Conservation (phyloP, 2,329 filamentous ascomycete species). For the Colletotrichum noveboracense region DNA sequence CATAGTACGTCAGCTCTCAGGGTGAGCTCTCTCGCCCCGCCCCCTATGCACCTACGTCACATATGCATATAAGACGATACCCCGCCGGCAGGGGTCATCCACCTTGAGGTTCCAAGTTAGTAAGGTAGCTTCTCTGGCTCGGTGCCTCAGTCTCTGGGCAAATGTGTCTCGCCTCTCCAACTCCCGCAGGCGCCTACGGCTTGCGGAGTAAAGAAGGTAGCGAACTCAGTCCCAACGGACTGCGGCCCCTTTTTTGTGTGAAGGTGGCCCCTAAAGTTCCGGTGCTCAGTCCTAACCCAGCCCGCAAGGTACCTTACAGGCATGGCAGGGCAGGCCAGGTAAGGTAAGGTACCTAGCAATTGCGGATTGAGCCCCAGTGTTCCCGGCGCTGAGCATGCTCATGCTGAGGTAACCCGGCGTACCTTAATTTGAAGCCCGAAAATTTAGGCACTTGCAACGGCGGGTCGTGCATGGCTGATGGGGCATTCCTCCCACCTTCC, state of each 20-base stretch:
- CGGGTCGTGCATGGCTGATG: slow-evolving; percentile 12
- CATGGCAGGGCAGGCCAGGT: background rate
- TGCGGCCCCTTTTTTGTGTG: background rate
- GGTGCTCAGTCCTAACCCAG: background rate
- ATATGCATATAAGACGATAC: slow-evolving; percentile 11
- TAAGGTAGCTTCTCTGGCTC: background rate
- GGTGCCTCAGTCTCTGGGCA: background rate
- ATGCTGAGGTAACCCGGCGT: slow-evolving; percentile 12
- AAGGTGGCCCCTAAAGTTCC: background rate
- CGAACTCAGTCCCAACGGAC: background rate
- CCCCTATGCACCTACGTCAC: slow-evolving; percentile 7
- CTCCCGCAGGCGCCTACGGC: background rate
- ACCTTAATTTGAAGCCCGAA: slow-evolving; percentile 18
- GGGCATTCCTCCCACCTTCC: slow-evolving; percentile 20
- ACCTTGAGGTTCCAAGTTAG: background rate
- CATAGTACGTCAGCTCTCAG: background rate
- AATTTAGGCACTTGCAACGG: slow-evolving; percentile 16
- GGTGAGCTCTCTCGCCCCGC: background rate
- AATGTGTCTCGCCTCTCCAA: background rate
- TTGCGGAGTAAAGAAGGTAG: background rate
- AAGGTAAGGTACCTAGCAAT: background rate
- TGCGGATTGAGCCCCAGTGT: background rate
- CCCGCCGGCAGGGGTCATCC: slow-evolving; percentile 5
- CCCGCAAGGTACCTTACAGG: background rate
- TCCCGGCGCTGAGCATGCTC: slow-evolving; percentile 1